Percentiles rank a stretch among this genome's conserved stretches.
These are phyloP conservation scores for Solanum chacoense DNA, from an alignment of 305 asterid genomes.

Conservation along the genomic window DNA sequence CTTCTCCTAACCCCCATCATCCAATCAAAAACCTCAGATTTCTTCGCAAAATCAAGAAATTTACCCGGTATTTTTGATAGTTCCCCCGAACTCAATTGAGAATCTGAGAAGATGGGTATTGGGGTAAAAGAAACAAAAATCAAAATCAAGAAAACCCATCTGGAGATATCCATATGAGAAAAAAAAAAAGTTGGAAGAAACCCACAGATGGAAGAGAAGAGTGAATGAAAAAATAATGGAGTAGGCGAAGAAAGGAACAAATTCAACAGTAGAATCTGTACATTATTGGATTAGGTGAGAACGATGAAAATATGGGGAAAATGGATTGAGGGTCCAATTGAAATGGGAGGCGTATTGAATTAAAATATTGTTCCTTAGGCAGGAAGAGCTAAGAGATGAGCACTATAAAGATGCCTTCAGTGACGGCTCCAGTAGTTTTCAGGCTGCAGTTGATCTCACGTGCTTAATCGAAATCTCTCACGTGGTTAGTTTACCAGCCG, in stretches of 20 bases:
- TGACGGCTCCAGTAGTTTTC: background rate
- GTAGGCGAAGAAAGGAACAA: background rate
- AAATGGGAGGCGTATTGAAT: background rate
- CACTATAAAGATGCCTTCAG: background rate
- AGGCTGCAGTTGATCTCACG: background rate
- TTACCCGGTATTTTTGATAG: conserved; percentile 39
- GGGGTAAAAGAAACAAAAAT: conserved; percentile 13
- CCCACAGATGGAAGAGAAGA: background rate
- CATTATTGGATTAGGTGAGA: background rate
- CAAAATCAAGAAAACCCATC: conserved; percentile 19
- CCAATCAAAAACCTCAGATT: conserved; percentile 66
- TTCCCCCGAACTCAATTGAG: conserved; percentile 18
- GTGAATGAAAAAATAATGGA: background rate
- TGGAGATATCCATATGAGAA: conserved; percentile 6
- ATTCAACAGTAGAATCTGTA: background rate
- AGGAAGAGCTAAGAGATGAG: background rate
- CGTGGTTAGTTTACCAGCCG: background rate
- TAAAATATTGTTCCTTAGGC: background rate
- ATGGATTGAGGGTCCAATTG: background rate
- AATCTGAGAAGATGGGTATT: conserved; percentile 7
- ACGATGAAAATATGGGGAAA: background rate
- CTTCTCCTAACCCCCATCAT: conserved; percentile 66
- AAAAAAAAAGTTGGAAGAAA: background rate
- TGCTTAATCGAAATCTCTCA: background rate
- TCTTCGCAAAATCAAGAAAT: conserved; percentile 54